These are phyloP conservation scores for Microthyrium microscopicum DNA, from an alignment of 2,329 filamentous ascomycete genomes.

Conservation along the genomic window DNA sequence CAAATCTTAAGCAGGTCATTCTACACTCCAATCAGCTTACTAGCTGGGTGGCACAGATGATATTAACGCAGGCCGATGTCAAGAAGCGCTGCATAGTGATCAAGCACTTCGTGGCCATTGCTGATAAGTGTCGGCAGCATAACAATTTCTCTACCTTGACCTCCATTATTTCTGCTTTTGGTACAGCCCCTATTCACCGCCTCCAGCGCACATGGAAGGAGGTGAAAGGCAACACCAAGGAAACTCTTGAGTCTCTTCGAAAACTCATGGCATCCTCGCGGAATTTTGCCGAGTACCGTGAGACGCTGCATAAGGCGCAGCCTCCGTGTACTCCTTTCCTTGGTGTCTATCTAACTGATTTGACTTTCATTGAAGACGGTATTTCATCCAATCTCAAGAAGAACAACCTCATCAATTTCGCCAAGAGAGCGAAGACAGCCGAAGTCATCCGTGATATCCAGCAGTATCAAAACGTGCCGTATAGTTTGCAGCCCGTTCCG, in stretches of 20 bases:
- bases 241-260: slow-evolving; percentile 76
- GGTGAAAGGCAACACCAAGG: slow-evolving; percentile 69
- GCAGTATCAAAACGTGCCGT: slow-evolving; percentile 97
- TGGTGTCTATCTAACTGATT: slow-evolving; percentile 93
- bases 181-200: slow-evolving; percentile 86
- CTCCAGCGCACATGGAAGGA: slow-evolving; percentile 88
- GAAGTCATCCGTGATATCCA: slow-evolving; percentile 98
- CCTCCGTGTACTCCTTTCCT: slow-evolving; percentile 98
- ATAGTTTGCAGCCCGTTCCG: slow-evolving; percentile 70
- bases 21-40: slow-evolving; percentile 97
- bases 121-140: slow-evolving; percentile 83
- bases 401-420: slow-evolving; percentile 94
- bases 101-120: slow-evolving; percentile 93
- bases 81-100: slow-evolving; percentile 95
- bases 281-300: slow-evolving; percentile 94
- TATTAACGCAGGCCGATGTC: slow-evolving; percentile 81
- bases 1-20: slow-evolving; percentile 92
- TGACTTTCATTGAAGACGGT: slow-evolving; percentile 97
- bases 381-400: slow-evolving; percentile 95
- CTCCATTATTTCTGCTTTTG: slow-evolving; percentile 90
- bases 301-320: slow-evolving; percentile 79
- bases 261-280: slow-evolving; percentile 92
- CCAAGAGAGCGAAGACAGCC: slow-evolving; percentile 92
- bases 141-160: slow-evolving; percentile 98
- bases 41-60: slow-evolving; percentile 99